Percentiles rank a stretch among this genome's conserved stretches.
Evolutionary conservation across 768 basidiomycete genomes (phyloP).

Genomic region (Rhodotorula diobovata): DNA sequence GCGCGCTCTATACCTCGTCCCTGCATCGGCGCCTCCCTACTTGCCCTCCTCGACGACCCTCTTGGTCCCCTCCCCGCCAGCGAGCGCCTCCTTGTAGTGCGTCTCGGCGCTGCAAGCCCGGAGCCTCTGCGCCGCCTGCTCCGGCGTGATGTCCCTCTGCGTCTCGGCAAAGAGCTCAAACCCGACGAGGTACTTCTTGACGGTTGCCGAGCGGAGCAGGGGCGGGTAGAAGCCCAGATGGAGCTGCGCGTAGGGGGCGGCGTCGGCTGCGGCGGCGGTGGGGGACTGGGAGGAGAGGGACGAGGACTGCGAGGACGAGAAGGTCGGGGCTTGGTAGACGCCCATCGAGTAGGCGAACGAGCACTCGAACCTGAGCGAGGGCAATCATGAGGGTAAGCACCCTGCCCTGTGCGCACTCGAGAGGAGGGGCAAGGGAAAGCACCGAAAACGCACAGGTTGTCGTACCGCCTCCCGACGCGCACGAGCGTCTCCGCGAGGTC

Average conservation of each 20-base stretch:
- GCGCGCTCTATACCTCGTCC: neutral
- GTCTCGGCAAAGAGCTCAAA: slow-evolving; percentile 87
- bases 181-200: slow-evolving; percentile 88
- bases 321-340: slow-evolving; percentile 72
- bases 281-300: neutral
- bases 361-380: slow-evolving; percentile 71
- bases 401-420: neutral
- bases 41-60: neutral
- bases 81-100: slow-evolving; percentile 55
- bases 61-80: neutral
- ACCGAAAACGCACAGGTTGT: slow-evolving; percentile 44
- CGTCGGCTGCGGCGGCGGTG: slow-evolving; percentile 46
- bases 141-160: slow-evolving; percentile 82
- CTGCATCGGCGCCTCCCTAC: neutral
- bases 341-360: slow-evolving; percentile 92
- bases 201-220: slow-evolving; percentile 69
- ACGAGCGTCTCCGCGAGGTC: slow-evolving; percentile 64
- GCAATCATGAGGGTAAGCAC: neutral
- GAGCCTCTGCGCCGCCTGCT: slow-evolving; percentile 64
- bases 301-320: neutral
- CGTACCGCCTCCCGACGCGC: slow-evolving; percentile 37
- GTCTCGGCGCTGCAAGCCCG: slow-evolving; percentile 48
- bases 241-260: slow-evolving; percentile 63
- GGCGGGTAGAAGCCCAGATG: slow-evolving; percentile 86
- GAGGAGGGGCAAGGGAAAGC: neutral